Conservation (phyloP, 2,329 filamentous ascomycete genomes). For the Aspergillus unguis region DNA sequence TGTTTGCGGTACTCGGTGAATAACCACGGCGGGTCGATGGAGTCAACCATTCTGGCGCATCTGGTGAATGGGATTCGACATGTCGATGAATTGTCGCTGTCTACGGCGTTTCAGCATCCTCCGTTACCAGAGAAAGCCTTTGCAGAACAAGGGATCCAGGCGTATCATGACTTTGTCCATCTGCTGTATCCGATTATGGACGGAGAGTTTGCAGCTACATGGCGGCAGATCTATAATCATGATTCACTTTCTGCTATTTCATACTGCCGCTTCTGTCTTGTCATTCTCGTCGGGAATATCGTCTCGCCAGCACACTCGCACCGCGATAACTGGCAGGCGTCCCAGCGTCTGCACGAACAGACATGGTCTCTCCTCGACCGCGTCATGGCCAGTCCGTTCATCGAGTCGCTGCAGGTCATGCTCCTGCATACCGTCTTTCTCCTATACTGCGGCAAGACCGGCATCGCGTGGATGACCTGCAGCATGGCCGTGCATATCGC, state of each 20-base stretch:
- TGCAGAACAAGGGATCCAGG: not conserved
- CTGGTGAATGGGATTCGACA: conserved; percentile 1
- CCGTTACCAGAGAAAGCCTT: not conserved
- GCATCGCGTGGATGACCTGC: conserved; percentile 4
- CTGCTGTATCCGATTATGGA: conserved; percentile 1
- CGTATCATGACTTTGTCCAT: not conserved
- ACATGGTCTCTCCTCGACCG: not conserved
- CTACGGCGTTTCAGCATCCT: not conserved
- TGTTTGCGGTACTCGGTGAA: not conserved
- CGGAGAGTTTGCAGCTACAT: not conserved
- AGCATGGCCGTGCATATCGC: conserved; percentile 1
- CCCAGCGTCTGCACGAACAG: not conserved
- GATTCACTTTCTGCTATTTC: not conserved
- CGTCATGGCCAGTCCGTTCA: conserved; percentile 1
- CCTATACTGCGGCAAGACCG: not conserved
- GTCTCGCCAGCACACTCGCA: not conserved
- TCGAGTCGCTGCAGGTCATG: conserved; percentile 4
- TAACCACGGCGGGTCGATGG: not conserved
- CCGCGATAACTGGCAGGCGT: not conserved
- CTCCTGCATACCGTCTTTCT: conserved; percentile 1
- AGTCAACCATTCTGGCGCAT: not conserved
- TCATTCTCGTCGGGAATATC: not conserved
- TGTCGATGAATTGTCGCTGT: not conserved
- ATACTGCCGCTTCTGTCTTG: not conserved
- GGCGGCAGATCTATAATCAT: not conserved